Evolutionary conservation across 192 early-diverging fungal genomes (phyloP).

Genomic region (Fimicolochytrium jonesii): DNA sequence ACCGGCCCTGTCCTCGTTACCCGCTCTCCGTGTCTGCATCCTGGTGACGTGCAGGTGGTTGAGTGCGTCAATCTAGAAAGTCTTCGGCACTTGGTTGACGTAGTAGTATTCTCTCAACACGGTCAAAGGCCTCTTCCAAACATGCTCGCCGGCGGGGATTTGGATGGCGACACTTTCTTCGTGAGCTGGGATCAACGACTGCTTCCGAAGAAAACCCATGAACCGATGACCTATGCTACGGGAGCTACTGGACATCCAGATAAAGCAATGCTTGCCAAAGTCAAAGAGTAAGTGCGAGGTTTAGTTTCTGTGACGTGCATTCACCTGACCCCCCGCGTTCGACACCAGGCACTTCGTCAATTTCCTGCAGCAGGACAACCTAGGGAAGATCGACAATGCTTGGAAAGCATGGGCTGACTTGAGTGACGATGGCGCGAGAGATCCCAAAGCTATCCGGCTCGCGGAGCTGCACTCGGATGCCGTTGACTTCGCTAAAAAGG

Average conservation of each 20-base stretch:
- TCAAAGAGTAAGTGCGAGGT: conserved; percentile 10
- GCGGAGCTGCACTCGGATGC: conserved; percentile 68
- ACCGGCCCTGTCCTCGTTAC: conserved; percentile 7
- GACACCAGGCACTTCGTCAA: conserved; percentile 57
- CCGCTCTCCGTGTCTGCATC: conserved; percentile 32
- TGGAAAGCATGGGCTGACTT: conserved; percentile 62
- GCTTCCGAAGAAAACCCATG: not conserved
- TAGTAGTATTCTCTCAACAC: conserved; percentile 67
- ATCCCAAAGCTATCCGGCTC: conserved; percentile 50
- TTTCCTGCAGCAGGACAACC: conserved; percentile 60
- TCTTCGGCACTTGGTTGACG: conserved; percentile 48
- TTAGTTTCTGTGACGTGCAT: not conserved
- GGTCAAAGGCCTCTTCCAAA: conserved; percentile 68
- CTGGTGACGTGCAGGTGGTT: conserved; percentile 39
- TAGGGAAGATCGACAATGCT: conserved; percentile 66
- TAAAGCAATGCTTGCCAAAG: not conserved
- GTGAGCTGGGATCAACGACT: conserved; percentile 33
- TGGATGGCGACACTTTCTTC: conserved; percentile 70
- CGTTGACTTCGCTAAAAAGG: conserved; percentile 72
- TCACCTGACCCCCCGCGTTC: not conserved
- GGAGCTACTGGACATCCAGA: conserved; percentile 1
- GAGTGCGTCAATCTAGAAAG: conserved; percentile 26
- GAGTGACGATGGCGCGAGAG: conserved; percentile 34
- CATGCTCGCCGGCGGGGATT: conserved; percentile 76
- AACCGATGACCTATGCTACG: conserved; percentile 22